phyloP scores from a whole-genome alignment of 495 filamentous ascomycete genomes.

The Paragyromitra xinjiangensis region DNA sequence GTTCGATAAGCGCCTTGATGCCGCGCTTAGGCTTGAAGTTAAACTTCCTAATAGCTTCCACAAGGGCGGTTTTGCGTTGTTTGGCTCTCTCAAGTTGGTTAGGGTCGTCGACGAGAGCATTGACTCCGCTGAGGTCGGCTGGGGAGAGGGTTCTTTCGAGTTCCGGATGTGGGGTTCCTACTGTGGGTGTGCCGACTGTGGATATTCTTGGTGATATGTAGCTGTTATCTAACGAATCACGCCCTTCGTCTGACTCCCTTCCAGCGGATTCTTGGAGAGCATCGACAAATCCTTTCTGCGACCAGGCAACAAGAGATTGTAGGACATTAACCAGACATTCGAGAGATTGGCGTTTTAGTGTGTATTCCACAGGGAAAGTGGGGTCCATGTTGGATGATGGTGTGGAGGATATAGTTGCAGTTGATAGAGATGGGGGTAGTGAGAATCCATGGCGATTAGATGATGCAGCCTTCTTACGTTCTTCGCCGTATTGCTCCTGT shows the following conservation, averaged over 20 bases:
- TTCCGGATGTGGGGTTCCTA: slow-evolving; percentile 52
- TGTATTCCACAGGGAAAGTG: slow-evolving; percentile 82
- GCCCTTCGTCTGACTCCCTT: slow-evolving; percentile 45
- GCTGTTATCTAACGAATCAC: slow-evolving; percentile 52
- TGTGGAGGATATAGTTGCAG: slow-evolving; percentile 71
- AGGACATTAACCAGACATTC: slow-evolving; percentile 88
- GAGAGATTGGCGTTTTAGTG: slow-evolving; percentile 84
- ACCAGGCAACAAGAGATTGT: slow-evolving; percentile 92
- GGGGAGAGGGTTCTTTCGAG: slow-evolving; percentile 37
- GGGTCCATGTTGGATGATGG: slow-evolving; percentile 63
- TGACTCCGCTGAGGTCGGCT: slow-evolving; percentile 37
- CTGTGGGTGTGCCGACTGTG: slow-evolving; percentile 46
- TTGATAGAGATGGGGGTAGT: slow-evolving; percentile 83
- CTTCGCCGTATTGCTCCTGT: slow-evolving; percentile 85
- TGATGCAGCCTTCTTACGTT: slow-evolving; percentile 67
- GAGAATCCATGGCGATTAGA: slow-evolving; percentile 48
- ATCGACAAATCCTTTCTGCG: slow-evolving; percentile 76
- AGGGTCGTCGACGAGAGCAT: slow-evolving; percentile 72
- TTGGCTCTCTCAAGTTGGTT: slow-evolving; percentile 91
- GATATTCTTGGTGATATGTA: slow-evolving; percentile 51
- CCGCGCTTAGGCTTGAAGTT: slow-evolving; percentile 98
- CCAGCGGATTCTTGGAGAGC: slow-evolving; percentile 55
- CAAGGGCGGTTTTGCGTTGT: slow-evolving; percentile 88
- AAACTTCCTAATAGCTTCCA: slow-evolving; percentile 88
- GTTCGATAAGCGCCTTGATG: slow-evolving; percentile 79